Evolutionary conservation across 108 stramenopile species (phyloP).

Genomic region (Fragilaria radians): DNA sequence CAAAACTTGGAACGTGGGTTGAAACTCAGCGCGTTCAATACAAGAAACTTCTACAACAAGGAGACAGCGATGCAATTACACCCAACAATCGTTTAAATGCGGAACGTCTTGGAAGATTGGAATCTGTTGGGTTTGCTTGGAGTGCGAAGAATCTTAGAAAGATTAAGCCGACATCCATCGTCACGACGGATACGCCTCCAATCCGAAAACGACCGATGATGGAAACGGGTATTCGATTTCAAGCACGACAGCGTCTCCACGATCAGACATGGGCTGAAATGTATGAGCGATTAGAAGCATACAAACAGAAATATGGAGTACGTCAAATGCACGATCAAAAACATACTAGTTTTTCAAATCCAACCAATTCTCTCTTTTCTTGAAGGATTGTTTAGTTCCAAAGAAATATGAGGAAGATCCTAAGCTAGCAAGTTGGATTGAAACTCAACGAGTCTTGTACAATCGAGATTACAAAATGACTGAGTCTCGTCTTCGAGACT

Average conservation of each 20-base stretch:
- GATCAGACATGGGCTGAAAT: slow-evolving; percentile 23
- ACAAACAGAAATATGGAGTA: slow-evolving; percentile 5
- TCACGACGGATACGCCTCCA: background rate
- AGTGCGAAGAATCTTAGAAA: slow-evolving; percentile 32
- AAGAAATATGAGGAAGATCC: slow-evolving; percentile 15
- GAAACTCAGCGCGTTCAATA: slow-evolving; percentile 41
- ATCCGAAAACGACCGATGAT: background rate
- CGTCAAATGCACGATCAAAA: too few relatives aligned
- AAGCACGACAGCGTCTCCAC: slow-evolving; percentile 5
- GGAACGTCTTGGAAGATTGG: slow-evolving; percentile 44
- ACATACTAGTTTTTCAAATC: background rate
- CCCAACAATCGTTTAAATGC: slow-evolving; percentile 42
- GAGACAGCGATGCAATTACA: slow-evolving; percentile 3
- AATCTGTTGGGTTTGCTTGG: slow-evolving; percentile 49
- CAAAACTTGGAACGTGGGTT: slow-evolving; percentile 12
- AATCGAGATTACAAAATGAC: slow-evolving; percentile 13
- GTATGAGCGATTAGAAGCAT: slow-evolving; percentile 3
- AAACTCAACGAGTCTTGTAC: slow-evolving; percentile 35
- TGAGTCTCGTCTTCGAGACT: too few relatives aligned
- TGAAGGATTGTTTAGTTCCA: slow-evolving; percentile 8
- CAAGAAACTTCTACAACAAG: slow-evolving; percentile 23
- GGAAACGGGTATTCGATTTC: background rate
- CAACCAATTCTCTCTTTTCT: background rate
- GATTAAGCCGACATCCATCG: background rate
- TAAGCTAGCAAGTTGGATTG: slow-evolving; percentile 14